Evolutionary conservation across 1,139 yeast species (phyloP).

Genomic region (Pichia sp.): DNA sequence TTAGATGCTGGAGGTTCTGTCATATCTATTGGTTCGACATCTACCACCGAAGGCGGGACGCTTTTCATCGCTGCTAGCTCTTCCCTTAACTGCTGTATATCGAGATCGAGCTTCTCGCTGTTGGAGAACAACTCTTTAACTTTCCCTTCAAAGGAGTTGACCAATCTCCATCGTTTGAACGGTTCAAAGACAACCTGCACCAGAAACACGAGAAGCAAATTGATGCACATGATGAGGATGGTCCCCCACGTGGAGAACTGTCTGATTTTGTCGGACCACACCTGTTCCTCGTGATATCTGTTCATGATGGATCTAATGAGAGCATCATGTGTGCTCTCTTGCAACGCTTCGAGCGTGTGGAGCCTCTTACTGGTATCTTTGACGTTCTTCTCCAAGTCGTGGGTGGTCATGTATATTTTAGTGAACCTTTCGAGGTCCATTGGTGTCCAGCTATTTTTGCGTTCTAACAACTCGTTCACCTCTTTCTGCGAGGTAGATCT

Average conservation of each 20-base stretch:
- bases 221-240: slow-evolving; percentile 81
- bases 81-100: slow-evolving; percentile 16
- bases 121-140: slow-evolving; percentile 49
- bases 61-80: slow-evolving; percentile 9
- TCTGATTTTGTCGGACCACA: slow-evolving; percentile 96
- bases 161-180: slow-evolving; percentile 79
- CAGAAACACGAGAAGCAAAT: slow-evolving; percentile 64
- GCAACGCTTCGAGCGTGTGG: slow-evolving; percentile 50
- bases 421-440: slow-evolving; percentile 81
- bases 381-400: slow-evolving; percentile 62
- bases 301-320: slow-evolving; percentile 74
- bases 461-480: slow-evolving; percentile 78
- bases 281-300: slow-evolving; percentile 93
- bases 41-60: too few relatives aligned
- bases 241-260: slow-evolving; percentile 98
- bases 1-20: too few relatives aligned
- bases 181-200: slow-evolving; percentile 92
- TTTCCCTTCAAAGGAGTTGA: slow-evolving; percentile 75
- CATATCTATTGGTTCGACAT: too few relatives aligned
- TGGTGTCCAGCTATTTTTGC: slow-evolving; percentile 78
- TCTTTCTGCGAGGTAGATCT: slow-evolving; percentile 75
- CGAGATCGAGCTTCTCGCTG: slow-evolving; percentile 15
- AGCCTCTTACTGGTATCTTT: slow-evolving; percentile 43
- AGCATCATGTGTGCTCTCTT: slow-evolving; percentile 64
- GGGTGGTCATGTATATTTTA: slow-evolving; percentile 71